Percentiles rank a stretch among this genome's conserved stretches.
Evolutionary conservation across 805 yeast genomes (phyloP).

Genomic region (Teunomyces pallodes): DNA sequence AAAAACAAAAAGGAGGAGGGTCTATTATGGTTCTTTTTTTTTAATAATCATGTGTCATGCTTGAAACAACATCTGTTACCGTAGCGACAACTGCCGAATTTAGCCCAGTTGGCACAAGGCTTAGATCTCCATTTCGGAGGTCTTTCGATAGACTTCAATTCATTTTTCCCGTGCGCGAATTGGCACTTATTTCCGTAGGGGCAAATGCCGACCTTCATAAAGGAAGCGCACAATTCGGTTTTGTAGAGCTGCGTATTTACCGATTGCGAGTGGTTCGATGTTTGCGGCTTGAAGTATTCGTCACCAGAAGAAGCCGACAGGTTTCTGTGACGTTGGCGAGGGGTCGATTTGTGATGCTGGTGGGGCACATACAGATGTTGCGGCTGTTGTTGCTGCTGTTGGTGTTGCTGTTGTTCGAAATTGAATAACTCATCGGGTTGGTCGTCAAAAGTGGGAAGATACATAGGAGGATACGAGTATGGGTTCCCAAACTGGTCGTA

Average conservation of each 20-base stretch:
- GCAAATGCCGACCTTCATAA: constrained; percentile 62
- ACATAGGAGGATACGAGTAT: constrained; percentile 1
- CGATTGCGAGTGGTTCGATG: background rate
- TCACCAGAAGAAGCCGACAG: background rate
- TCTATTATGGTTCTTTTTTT: background rate
- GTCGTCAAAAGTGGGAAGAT: constrained; percentile 6
- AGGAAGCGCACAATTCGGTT: constrained; percentile 86
- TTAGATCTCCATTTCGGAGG: constrained; percentile 87
- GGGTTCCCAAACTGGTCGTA: constrained; percentile 20
- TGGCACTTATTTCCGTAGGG: constrained; percentile 92
- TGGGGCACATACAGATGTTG: background rate
- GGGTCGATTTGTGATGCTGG: constrained; percentile 8
- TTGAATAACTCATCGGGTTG: constrained; percentile 17
- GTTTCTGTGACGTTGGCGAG: background rate
- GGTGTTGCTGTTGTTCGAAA: constrained; percentile 17
- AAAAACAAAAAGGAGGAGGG: background rate
- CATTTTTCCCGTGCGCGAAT: constrained; percentile 86
- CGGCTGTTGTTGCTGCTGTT: constrained; percentile 4
- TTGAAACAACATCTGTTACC: constrained; percentile 91
- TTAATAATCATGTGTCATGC: constrained; percentile 48
- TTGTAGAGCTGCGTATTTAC: constrained; percentile 73
- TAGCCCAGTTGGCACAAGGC: constrained; percentile 86
- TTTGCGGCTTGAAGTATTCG: constrained; percentile 2
- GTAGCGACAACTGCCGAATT: constrained; percentile 79
- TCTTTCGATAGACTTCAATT: constrained; percentile 68